phyloP scores from a whole-genome alignment of 208 protist genomes.

The Trypanosoma mega region DNA sequence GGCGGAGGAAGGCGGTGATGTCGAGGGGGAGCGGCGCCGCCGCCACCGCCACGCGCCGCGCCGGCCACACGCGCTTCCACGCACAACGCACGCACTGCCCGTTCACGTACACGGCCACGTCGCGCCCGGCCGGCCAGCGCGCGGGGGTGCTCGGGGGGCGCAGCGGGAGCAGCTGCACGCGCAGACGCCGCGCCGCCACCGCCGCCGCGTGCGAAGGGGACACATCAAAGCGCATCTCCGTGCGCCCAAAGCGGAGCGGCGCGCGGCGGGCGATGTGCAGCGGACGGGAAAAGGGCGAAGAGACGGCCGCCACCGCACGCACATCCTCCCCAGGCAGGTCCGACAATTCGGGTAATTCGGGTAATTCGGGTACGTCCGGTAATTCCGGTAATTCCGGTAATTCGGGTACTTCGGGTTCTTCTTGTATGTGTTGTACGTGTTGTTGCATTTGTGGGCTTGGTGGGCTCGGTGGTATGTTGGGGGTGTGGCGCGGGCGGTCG shows the following conservation, averaged over 20 bases:
- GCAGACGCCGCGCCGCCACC: conserved; percentile 54
- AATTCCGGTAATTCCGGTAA: too few species aligned
- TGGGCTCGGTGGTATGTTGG: too few species aligned
- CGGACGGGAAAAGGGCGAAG: conserved; percentile 64
- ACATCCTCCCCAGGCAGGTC: too few species aligned
- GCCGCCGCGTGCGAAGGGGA: conserved; percentile 54
- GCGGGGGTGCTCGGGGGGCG: conserved; percentile 52
- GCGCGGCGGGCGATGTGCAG: conserved; percentile 48
- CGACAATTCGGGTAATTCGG: too few species aligned
- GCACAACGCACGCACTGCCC: conserved; percentile 54
- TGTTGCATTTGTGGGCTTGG: too few species aligned
- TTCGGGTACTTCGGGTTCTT: too few species aligned
- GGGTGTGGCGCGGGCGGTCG: conserved; percentile 1
- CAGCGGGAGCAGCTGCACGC: conserved; percentile 62
- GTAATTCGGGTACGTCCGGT: too few species aligned
- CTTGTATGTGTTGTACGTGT: too few species aligned
- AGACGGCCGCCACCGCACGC: too few species aligned
- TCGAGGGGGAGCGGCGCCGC: conserved; percentile 78
- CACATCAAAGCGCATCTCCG: conserved; percentile 61
- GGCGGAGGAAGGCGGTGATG: conserved; percentile 64
- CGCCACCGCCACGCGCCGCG: conserved; percentile 51
- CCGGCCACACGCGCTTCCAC: conserved; percentile 81
- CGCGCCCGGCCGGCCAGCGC: conserved; percentile 67
- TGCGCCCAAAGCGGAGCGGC: conserved; percentile 66
- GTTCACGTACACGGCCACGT: conserved; percentile 79